A percentile compares a stretch with the other conserved stretches of the same genome.
Evolutionary conservation across 495 filamentous ascomycete species (phyloP).

Genomic region (Evansstolkia leycettana): DNA sequence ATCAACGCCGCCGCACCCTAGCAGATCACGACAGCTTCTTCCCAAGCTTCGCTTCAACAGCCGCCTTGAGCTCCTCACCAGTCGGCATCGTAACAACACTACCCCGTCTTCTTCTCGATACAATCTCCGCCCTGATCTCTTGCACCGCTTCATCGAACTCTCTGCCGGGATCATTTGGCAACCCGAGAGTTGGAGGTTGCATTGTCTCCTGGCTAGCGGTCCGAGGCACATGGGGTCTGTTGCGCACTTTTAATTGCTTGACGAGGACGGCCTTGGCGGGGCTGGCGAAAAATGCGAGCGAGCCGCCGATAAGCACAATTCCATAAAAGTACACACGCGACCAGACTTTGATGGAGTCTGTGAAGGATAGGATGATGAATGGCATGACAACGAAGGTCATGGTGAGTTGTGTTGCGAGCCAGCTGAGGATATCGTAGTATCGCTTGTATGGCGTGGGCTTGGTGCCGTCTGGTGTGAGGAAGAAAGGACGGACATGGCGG

Average conservation of each 20-base stretch:
- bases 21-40: slow-evolving; percentile 17
- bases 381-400: slow-evolving; percentile 74
- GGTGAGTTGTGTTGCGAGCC: slow-evolving; percentile 66
- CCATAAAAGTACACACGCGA: slow-evolving; percentile 80
- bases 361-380: slow-evolving; percentile 68
- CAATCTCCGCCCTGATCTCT: slow-evolving; percentile 62
- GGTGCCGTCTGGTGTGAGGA: slow-evolving; percentile 62
- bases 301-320: slow-evolving; percentile 48
- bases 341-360: slow-evolving; percentile 61
- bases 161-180: slow-evolving; percentile 60
- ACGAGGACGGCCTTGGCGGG: slow-evolving; percentile 55
- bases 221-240: slow-evolving; percentile 18
- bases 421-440: slow-evolving; percentile 78
- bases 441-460: slow-evolving; percentile 56
- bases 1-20: too few species aligned
- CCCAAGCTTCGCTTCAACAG: slow-evolving; percentile 35
- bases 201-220: slow-evolving; percentile 19
- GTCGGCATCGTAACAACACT: slow-evolving; percentile 34
- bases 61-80: slow-evolving; percentile 31
- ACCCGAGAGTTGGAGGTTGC: slow-evolving; percentile 54
- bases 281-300: slow-evolving; percentile 66
- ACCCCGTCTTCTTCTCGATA: slow-evolving; percentile 44
- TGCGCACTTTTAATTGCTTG: slow-evolving; percentile 46
- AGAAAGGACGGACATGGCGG: slow-evolving; percentile 84
- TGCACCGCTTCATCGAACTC: slow-evolving; percentile 71